Percentiles rank a stretch among this genome's conserved stretches.
Conservation (phyloP, 2,329 filamentous ascomycete species). For the Aspergillus felis region DNA sequence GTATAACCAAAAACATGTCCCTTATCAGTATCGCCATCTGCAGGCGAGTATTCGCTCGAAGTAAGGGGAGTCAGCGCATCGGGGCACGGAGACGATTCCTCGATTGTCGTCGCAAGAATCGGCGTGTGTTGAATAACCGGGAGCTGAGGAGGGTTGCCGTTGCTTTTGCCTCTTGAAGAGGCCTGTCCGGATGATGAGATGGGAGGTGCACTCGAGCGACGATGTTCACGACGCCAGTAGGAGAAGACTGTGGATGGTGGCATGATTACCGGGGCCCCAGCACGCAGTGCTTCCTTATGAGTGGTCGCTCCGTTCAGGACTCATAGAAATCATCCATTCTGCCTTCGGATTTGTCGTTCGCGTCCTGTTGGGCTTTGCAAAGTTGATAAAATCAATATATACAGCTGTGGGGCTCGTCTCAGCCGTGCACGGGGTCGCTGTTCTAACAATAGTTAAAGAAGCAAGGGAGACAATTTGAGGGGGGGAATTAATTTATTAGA, state of each 20-base stretch:
- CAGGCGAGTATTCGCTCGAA: slow-evolving; percentile 18
- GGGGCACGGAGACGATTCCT: slow-evolving; percentile 18
- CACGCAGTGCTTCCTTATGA: slow-evolving; percentile 15
- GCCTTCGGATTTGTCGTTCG: slow-evolving; percentile 3
- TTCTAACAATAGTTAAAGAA: not conserved
- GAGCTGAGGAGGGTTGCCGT: slow-evolving; percentile 30
- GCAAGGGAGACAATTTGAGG: not conserved
- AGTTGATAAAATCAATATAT: slow-evolving; percentile 3
- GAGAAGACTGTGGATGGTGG: slow-evolving; percentile 37
- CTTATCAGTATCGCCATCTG: slow-evolving; percentile 23
- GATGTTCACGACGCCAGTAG: slow-evolving; percentile 39
- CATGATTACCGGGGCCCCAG: slow-evolving; percentile 22
- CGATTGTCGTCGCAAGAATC: slow-evolving; percentile 24
- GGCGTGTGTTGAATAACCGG: slow-evolving; percentile 29
- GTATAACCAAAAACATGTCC: slow-evolving; percentile 14
- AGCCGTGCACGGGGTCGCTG: not conserved
- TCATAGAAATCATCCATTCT: slow-evolving; percentile 12
- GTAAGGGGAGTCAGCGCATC: slow-evolving; percentile 15
- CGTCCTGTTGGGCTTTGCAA: not conserved
- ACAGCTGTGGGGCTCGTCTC: slow-evolving; percentile 9
- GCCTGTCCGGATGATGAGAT: slow-evolving; percentile 20
- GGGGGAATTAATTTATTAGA: not conserved
- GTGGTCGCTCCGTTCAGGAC: slow-evolving; percentile 12
- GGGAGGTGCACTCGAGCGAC: slow-evolving; percentile 31
- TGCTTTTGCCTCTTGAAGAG: slow-evolving; percentile 17